These are phyloP conservation scores for Dovyalis caffra DNA, from an alignment of 345 rosid genomes.

Conservation along the genomic window DNA sequence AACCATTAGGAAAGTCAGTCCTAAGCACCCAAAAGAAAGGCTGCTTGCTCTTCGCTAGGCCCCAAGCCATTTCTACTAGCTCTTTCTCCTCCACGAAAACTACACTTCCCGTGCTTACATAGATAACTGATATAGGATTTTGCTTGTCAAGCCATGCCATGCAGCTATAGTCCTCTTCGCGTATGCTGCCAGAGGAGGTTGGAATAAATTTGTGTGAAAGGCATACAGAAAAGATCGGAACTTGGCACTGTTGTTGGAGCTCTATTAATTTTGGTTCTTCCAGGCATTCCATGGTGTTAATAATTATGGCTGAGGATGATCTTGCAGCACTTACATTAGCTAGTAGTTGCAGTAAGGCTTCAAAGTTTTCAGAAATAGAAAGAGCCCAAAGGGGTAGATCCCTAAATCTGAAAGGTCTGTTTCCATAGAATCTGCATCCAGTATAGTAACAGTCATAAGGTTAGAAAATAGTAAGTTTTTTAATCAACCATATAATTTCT, in stretches of 20 bases:
- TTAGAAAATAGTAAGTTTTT: no score
- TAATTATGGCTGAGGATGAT: slow-evolving; percentile 20
- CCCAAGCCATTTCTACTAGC: slow-evolving; percentile 27
- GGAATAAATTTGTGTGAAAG: slow-evolving; percentile 29
- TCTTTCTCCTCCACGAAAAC: slow-evolving; percentile 24
- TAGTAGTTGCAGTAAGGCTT: neutral
- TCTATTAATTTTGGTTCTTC: slow-evolving; percentile 11
- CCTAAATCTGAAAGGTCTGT: slow-evolving; percentile 15
- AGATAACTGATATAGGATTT: slow-evolving; percentile 20
- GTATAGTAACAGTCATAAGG: no score
- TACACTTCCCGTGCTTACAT: slow-evolving; percentile 33
- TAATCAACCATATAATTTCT: no score
- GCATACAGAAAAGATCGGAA: slow-evolving; percentile 18
- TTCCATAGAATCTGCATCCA: slow-evolving; percentile 22
- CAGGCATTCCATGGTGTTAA: slow-evolving; percentile 27
- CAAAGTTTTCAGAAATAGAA: neutral
- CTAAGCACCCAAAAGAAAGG: slow-evolving; percentile 38
- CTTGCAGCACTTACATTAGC: slow-evolving; percentile 1
- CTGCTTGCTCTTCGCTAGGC: slow-evolving; percentile 24
- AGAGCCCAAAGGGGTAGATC: slow-evolving; percentile 14
- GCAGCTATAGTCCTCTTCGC: slow-evolving; percentile 24
- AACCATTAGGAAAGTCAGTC: slow-evolving; percentile 12
- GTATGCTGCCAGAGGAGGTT: neutral
- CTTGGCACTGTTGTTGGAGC: slow-evolving; percentile 4
- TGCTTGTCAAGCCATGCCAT: slow-evolving; percentile 31